These are phyloP conservation scores for Quercus rubra DNA, from an alignment of 306 rosid species.

Conservation along the genomic window DNA sequence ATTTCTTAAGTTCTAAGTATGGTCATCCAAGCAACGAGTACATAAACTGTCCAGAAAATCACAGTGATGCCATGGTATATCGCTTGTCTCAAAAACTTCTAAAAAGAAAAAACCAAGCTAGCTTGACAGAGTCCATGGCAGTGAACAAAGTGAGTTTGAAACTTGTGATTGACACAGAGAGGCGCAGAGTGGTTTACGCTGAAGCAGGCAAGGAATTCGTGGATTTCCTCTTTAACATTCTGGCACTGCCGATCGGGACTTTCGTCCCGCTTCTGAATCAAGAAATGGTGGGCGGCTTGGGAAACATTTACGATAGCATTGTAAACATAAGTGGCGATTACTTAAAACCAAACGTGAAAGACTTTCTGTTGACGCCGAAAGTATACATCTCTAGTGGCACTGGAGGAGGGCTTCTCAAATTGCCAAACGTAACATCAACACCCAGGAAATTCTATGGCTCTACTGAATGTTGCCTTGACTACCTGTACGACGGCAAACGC, in stretches of 20 bases:
- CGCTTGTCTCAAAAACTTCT: no score
- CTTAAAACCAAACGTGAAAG: conserved; percentile 14
- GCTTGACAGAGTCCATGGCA: no score
- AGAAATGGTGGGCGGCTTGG: conserved; percentile 37
- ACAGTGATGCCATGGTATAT: no score
- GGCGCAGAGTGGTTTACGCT: conserved; percentile 32
- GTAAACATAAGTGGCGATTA: conserved; percentile 29
- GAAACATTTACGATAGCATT: conserved; percentile 40
- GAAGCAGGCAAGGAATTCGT: conserved; percentile 46
- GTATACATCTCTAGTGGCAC: neutral
- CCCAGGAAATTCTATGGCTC: no score
- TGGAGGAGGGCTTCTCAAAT: no score
- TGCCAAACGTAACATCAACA: no score
- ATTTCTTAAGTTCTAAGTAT: no score
- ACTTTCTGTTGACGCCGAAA: conserved; percentile 27
- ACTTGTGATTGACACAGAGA: conserved; percentile 31
- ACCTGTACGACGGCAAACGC: no score
- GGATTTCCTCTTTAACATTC: conserved; percentile 40
- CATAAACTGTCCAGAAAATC: no score
- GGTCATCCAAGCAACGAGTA: no score
- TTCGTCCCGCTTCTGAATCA: conserved; percentile 22
- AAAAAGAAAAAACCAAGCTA: no score
- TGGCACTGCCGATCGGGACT: conserved; percentile 31
- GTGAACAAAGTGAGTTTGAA: neutral
- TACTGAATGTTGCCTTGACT: no score